phyloP scores from a whole-genome alignment of 768 basidiomycete species.

The Hortiboletus flavorubellus region DNA sequence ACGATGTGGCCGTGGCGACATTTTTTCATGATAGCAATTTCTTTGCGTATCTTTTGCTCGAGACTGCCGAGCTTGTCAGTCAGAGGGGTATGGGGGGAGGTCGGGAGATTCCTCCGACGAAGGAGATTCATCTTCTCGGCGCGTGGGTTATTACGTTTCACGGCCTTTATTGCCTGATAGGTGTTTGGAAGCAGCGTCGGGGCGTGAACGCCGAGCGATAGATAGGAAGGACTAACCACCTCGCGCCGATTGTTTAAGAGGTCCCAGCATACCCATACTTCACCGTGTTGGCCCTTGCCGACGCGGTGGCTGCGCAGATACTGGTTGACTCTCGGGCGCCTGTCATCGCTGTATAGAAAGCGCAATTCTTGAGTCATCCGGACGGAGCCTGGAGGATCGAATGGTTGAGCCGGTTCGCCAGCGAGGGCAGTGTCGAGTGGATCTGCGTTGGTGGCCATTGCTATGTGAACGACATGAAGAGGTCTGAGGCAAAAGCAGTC shows the following conservation, averaged over 20 bases:
- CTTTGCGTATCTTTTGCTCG: constrained; percentile 83
- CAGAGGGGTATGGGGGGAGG: constrained; percentile 49
- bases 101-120: constrained; percentile 44
- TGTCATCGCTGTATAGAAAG: constrained; percentile 38
- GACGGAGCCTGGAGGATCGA: constrained; percentile 43
- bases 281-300: constrained; percentile 88
- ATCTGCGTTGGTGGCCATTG: constrained; percentile 24
- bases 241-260: constrained; percentile 44
- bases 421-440: constrained; percentile 28
- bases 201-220: constrained; percentile 1
- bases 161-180: constrained; percentile 73
- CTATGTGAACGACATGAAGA: constrained; percentile 30
- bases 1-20: constrained; percentile 88
- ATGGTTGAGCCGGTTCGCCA: constrained; percentile 35
- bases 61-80: constrained; percentile 66
- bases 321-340: constrained; percentile 70
- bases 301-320: constrained; percentile 75
- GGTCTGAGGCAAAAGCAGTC: constrained; percentile 3
- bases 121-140: constrained; percentile 60
- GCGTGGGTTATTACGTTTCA: constrained; percentile 68
- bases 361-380: constrained; percentile 47
- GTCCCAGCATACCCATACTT: constrained; percentile 74
- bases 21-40: constrained; percentile 99
- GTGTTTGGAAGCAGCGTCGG: constrained; percentile 7
- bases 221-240: constrained; percentile 37